A percentile compares a stretch with the other conserved stretches of the same genome.
These are phyloP conservation scores for Capsella rubella DNA, from an alignment of 441 rosid species.

Conservation along the genomic window DNA sequence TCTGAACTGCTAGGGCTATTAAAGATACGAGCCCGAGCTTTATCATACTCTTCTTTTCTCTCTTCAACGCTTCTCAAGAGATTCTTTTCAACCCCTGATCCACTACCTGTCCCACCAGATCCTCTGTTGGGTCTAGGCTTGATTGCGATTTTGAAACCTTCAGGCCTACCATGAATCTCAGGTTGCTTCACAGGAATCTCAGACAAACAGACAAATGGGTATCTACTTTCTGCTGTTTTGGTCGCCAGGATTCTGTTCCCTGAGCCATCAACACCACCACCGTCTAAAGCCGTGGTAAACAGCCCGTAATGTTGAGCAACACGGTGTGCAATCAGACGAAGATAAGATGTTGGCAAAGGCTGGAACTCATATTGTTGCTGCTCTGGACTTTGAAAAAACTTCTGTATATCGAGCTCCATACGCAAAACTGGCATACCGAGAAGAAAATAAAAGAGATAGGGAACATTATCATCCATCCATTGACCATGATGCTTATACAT, in stretches of 20 bases:
- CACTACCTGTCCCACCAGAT: conserved; percentile 57
- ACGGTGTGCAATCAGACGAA: conserved; percentile 93
- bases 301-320: conserved; percentile 97
- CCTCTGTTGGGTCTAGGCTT: conserved; percentile 73
- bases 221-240: conserved; percentile 70
- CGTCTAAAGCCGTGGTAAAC: conserved; percentile 73
- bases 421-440: conserved; percentile 66
- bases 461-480: background rate
- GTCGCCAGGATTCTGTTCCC: conserved; percentile 70
- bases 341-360: conserved; percentile 91
- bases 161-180: conserved; percentile 62
- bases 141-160: conserved; percentile 71
- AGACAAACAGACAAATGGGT: conserved; percentile 72
- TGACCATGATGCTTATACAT: background rate
- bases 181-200: conserved; percentile 81
- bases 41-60: conserved; percentile 95
- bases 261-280: conserved; percentile 72
- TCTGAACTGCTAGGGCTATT: conserved; percentile 66
- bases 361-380: conserved; percentile 84
- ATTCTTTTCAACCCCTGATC: conserved; percentile 56
- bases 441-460: background rate
- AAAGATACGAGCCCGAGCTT: conserved; percentile 95
- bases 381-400: conserved; percentile 77
- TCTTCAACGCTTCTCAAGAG: conserved; percentile 84
- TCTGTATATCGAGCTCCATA: conserved; percentile 94